Conservation (phyloP, 306 rosid species). For the Luffa aegyptiaca region DNA sequence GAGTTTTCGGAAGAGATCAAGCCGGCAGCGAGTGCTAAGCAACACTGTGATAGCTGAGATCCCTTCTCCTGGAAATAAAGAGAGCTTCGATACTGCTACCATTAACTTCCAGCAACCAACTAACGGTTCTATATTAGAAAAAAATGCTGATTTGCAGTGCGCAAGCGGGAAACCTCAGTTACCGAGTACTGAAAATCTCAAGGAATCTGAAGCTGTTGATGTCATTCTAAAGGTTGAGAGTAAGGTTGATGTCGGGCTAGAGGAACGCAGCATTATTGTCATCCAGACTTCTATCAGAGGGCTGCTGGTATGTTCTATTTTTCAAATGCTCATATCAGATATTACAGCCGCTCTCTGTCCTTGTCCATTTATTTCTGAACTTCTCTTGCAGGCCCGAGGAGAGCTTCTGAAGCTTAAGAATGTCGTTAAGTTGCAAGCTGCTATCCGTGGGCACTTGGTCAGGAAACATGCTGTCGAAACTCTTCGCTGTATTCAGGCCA, state of each 20-base stretch:
- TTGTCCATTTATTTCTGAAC: background rate
- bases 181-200: conserved; percentile 25
- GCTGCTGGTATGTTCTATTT: conserved; percentile 46
- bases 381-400: conserved; percentile 43
- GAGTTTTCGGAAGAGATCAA: conserved; percentile 91
- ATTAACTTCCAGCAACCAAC: conserved; percentile 30
- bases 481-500: conserved; percentile 75
- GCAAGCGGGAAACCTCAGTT: conserved; percentile 46
- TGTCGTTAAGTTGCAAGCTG: conserved; percentile 87
- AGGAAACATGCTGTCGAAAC: conserved; percentile 84
- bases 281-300: conserved; percentile 70
- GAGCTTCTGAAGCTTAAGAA: conserved; percentile 38
- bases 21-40: conserved; percentile 82
- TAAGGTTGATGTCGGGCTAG: conserved; percentile 28
- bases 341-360: background rate
- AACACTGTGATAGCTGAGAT: conserved; percentile 61
- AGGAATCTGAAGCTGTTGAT: conserved; percentile 24
- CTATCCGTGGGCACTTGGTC: conserved; percentile 83
- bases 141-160: conserved; percentile 30
- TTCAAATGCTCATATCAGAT: conserved; percentile 3
- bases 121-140: conserved; percentile 41
- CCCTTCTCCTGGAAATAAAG: conserved; percentile 43
- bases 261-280: conserved; percentile 44
- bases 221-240: conserved; percentile 35
- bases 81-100: conserved; percentile 40